phyloP scores from a whole-genome alignment of 768 basidiomycete species.

The Termitomyces sp. region DNA sequence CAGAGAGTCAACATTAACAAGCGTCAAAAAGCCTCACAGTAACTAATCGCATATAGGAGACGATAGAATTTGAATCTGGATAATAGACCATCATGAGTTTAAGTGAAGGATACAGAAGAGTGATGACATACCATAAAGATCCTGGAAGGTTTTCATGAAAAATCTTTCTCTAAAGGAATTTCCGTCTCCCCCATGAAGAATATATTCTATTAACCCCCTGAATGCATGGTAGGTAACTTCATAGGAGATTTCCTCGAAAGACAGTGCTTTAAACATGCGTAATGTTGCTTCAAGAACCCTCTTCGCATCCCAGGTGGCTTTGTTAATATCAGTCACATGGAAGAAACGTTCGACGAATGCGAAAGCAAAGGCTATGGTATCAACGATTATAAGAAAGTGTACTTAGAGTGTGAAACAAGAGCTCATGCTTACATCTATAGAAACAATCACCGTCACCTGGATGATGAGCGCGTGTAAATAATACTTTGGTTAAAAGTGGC shows the following conservation, averaged over 20 bases:
- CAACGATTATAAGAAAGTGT: background rate
- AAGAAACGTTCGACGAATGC: conserved; percentile 75
- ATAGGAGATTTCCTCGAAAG: conserved; percentile 63
- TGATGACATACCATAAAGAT: conserved; percentile 35
- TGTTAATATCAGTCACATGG: conserved; percentile 32
- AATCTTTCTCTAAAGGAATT: conserved; percentile 25
- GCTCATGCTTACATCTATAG: conserved; percentile 63
- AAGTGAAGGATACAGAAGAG: background rate
- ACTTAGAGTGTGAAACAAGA: background rate
- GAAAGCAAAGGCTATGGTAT: conserved; percentile 64
- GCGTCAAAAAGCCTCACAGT: conserved; percentile 35
- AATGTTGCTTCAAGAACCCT: conserved; percentile 46
- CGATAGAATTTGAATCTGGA: conserved; percentile 65
- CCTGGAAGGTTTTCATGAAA: conserved; percentile 50
- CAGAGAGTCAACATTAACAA: background rate
- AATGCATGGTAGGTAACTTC: conserved; percentile 75
- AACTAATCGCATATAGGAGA: conserved; percentile 75
- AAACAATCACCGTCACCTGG: conserved; percentile 91
- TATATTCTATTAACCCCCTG: conserved; percentile 38
- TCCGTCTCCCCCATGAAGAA: conserved; percentile 31
- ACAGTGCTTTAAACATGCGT: conserved; percentile 45
- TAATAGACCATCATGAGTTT: background rate
- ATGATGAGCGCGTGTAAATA: background rate
- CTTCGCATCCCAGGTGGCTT: conserved; percentile 44
- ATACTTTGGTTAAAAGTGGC: background rate